Conservation (phyloP, 768 basidiomycete genomes). For the Pleurotus sapidus region DNA sequence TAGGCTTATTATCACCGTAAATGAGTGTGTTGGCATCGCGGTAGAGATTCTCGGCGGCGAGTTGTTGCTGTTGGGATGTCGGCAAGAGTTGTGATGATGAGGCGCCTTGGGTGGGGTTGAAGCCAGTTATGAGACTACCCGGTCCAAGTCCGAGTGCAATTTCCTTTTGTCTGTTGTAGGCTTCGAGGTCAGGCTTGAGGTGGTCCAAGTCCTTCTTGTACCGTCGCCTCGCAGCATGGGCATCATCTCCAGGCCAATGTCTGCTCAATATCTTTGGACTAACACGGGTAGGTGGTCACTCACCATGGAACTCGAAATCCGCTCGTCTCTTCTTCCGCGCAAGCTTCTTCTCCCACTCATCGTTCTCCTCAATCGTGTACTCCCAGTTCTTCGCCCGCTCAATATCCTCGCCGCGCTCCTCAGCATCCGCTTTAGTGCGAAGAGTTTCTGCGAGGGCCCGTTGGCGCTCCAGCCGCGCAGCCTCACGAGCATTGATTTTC, state of each 20-base stretch:
- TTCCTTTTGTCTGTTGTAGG: conserved; percentile 90
- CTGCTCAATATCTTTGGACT: too few species aligned
- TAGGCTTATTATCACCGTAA: conserved; percentile 94
- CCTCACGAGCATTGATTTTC: conserved; percentile 75
- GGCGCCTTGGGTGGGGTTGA: conserved; percentile 48
- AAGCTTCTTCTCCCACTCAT: conserved; percentile 92
- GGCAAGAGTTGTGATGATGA: conserved; percentile 42
- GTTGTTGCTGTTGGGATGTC: conserved; percentile 58
- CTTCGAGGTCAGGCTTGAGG: conserved; percentile 83
- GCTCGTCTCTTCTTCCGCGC: conserved; percentile 80
- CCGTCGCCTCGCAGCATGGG: conserved; percentile 80
- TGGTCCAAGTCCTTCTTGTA: conserved; percentile 92
- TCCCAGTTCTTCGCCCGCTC: conserved; percentile 94
- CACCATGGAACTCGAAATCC: conserved; percentile 91
- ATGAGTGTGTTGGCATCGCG: conserved; percentile 90
- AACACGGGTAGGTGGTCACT: conserved; percentile 22
- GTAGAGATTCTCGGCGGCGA: conserved; percentile 81
- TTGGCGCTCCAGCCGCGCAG: conserved; percentile 83
- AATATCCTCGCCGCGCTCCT: conserved; percentile 88
- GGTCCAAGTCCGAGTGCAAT: conserved; percentile 72
- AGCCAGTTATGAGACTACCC: conserved; percentile 41
- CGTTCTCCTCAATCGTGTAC: conserved; percentile 93
- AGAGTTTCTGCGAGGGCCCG: conserved; percentile 87
- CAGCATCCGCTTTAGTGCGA: conserved; percentile 82
- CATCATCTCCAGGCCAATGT: conserved; percentile 59